Evolutionary conservation across 2,329 filamentous ascomycete species (phyloP), one percentile per base, ranked within the genome.

Genomic region (Cladosporium sp.): DNA sequence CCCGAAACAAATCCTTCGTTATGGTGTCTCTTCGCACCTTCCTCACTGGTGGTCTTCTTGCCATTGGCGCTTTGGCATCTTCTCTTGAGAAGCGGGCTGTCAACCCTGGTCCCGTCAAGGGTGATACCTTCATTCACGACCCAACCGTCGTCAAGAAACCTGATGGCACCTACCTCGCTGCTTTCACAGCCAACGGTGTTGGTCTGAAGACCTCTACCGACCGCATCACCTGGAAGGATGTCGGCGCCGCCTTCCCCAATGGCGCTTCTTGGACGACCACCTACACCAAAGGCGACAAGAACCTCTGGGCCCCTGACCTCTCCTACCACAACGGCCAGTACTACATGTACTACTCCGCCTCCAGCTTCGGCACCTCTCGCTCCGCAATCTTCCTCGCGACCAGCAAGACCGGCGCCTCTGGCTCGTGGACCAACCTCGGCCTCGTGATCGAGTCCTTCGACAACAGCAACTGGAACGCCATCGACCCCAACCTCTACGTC

Each of bases 281-380:
- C 26, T 65, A 65, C 38, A 65, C 62, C 26, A 58, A 65, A 4
- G 62, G 62, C 54, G 62, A 65, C 54, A 65, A 59, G 62, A 65
- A 65, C 62, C 34, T 65, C 15, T 86, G 84, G 84, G 89, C 89
- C 1, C 89, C 89, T 0, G 88, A 90, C 69, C 84, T 88, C 15
- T 76, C 79, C 28, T 78, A 85, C n/a, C 80, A 90, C 21, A 84
- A 84, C 68, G 79, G 78, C 64, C 80, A 81, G 0, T 91, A 90
- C 78, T 84, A 89, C 71, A 76, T 87, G 21, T 90, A 88, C 82
- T 90, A 90, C 76, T 81, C 85, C 1, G 86, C 89, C 21, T 87
- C 84, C 44, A 80, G 83, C 0, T 89, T 88, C 68, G 88, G 88
- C 0, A 83, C 81, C 0, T 86, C 89, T 68, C 77, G 81, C 74